phyloP scores from a whole-genome alignment of 768 basidiomycete species.

The Phylloporus sp. region DNA sequence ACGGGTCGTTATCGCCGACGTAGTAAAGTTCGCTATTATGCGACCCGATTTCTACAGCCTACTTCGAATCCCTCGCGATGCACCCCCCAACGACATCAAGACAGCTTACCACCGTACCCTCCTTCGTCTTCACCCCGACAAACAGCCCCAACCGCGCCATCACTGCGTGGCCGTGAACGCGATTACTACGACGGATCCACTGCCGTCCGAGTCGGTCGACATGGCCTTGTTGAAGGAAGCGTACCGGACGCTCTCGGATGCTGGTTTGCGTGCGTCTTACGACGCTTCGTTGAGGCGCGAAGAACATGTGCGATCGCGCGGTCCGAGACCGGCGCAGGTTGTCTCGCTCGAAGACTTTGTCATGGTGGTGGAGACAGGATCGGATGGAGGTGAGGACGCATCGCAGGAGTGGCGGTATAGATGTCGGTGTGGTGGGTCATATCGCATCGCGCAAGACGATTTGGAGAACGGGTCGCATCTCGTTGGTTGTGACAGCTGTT shows the following conservation, averaged over 20 bases:
- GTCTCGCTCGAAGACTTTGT: constrained; percentile 73
- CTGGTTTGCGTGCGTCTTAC: constrained; percentile 45
- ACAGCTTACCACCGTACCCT: constrained; percentile 64
- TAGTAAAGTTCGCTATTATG: no score
- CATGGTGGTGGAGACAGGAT: background rate
- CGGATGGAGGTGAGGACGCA: constrained; percentile 31
- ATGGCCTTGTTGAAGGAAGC: constrained; percentile 64
- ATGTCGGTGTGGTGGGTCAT: constrained; percentile 73
- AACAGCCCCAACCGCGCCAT: constrained; percentile 22
- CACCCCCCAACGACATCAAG: constrained; percentile 56
- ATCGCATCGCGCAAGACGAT: constrained; percentile 49
- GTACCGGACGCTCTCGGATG: constrained; percentile 54
- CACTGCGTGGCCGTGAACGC: constrained; percentile 23
- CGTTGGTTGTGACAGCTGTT: constrained; percentile 68
- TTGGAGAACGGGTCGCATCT: constrained; percentile 73
- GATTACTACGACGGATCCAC: constrained; percentile 10
- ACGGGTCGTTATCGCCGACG: no score
- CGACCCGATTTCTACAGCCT: constrained; percentile 59
- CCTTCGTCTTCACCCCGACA: constrained; percentile 63
- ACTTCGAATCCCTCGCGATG: constrained; percentile 47
- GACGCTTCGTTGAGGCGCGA: constrained; percentile 32
- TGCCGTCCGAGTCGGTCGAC: constrained; percentile 27
- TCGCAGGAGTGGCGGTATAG: constrained; percentile 45
- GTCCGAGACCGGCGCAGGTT: constrained; percentile 68
- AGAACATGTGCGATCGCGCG: constrained; percentile 13